Conservation (phyloP, 1,284 basidiomycete genomes). For the Cryptococcus sp. region DNA sequence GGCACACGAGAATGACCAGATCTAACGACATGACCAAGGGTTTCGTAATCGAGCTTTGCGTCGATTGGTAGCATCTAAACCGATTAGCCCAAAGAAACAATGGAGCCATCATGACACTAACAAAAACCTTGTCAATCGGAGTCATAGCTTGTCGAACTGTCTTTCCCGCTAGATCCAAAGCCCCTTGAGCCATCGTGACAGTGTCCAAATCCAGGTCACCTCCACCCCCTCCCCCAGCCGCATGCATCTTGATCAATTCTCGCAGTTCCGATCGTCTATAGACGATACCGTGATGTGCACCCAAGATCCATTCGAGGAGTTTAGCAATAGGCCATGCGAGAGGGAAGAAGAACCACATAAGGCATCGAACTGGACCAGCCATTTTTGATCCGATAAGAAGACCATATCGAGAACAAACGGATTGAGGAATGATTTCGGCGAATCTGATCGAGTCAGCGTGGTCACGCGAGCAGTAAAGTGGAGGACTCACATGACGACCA, state of each 20-base stretch:
- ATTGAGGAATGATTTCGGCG: constrained; percentile 53
- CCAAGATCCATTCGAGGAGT: constrained; percentile 71
- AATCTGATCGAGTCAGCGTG: constrained; percentile 14
- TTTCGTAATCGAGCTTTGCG: constrained; percentile 70
- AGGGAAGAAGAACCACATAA: constrained; percentile 63
- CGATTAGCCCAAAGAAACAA: constrained; percentile 12
- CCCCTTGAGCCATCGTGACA: constrained; percentile 69
- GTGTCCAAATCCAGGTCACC: constrained; percentile 69
- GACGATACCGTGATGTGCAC: constrained; percentile 55
- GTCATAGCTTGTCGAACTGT: constrained; percentile 70
- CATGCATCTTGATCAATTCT: constrained; percentile 69
- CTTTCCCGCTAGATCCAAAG: constrained; percentile 67
- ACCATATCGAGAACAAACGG: constrained; percentile 85
- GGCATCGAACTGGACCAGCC: constrained; percentile 63
- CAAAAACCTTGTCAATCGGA: constrained; percentile 61
- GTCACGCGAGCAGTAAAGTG: not conserved
- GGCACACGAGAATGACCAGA: constrained; percentile 68
- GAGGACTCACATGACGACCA: constrained; percentile 71
- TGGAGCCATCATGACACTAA: constrained; percentile 4
- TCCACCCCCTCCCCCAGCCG: constrained; percentile 56
- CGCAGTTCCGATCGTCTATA: constrained; percentile 56
- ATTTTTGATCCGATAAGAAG: constrained; percentile 84
- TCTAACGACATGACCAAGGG: constrained; percentile 65
- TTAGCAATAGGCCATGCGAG: constrained; percentile 80
- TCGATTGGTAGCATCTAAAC: constrained; percentile 75